These are phyloP conservation scores for Phaffomyces thermotolerans DNA, from an alignment of 805 yeast species.

Conservation along the genomic window DNA sequence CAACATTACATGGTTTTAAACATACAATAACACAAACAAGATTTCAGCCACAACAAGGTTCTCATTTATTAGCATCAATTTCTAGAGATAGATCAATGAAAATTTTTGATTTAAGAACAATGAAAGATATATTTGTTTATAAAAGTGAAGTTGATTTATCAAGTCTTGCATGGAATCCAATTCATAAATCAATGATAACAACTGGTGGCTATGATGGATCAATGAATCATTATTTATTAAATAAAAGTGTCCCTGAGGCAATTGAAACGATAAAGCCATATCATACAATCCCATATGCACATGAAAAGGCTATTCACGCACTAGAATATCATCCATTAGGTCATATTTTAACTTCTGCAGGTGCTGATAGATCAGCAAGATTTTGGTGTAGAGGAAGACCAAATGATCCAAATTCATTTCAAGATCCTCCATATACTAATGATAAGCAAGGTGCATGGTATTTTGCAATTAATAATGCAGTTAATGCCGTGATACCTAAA, in stretches of 20 bases:
- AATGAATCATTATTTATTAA: constrained; percentile 66
- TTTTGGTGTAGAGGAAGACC: constrained; percentile 95
- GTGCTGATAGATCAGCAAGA: constrained; percentile 86
- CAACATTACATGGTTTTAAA: constrained; percentile 85
- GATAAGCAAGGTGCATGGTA: constrained; percentile 54
- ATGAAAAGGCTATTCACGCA: constrained; percentile 86
- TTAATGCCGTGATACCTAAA: constrained; percentile 27
- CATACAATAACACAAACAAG: constrained; percentile 84
- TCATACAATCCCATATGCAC: constrained; percentile 82
- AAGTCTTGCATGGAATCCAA: constrained; percentile 88
- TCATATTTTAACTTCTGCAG: constrained; percentile 83
- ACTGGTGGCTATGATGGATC: constrained; percentile 91
- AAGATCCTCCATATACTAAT: constrained; percentile 73
- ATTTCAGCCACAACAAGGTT: constrained; percentile 67
- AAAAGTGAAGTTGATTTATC: constrained; percentile 83
- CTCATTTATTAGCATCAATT: constrained; percentile 76
- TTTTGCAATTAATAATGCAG: constrained; percentile 33
- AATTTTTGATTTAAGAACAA: constrained; percentile 78
- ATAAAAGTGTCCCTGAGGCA: constrained; percentile 30
- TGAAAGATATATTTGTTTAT: constrained; percentile 68
- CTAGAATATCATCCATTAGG: constrained; percentile 93
- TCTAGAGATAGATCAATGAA: constrained; percentile 86
- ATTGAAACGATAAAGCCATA: constrained; percentile 35
- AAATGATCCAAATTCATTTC: constrained; percentile 73
- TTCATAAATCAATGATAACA: constrained; percentile 69